These are phyloP conservation scores for Thalia dealbata DNA, from an alignment of 176 grass and related monocot species.

Conservation along the genomic window DNA sequence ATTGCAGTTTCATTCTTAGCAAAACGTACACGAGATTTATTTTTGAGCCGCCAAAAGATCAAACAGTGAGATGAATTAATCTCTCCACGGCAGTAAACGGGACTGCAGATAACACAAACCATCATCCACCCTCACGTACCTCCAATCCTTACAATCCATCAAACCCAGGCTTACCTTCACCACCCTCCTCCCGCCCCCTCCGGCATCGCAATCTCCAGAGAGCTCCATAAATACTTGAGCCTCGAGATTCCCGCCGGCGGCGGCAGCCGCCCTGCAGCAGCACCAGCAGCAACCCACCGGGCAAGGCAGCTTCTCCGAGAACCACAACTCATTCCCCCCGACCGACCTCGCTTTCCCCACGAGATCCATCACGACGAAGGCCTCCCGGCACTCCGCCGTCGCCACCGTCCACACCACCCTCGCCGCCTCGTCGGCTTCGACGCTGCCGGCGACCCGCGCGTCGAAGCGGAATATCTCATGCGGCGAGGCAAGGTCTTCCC, in stretches of 20 bases:
- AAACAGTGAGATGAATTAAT: not conserved
- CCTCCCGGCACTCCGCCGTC: constrained; percentile 23
- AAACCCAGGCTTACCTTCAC: constrained; percentile 54
- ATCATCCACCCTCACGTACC: constrained; percentile 48
- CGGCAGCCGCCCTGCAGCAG: constrained; percentile 6
- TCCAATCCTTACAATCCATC: constrained; percentile 34
- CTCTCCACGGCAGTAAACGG: constrained; percentile 27
- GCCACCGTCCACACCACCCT: constrained; percentile 49
- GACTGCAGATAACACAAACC: constrained; percentile 61
- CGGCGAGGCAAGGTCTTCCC: not conserved
- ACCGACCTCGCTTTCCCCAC: constrained; percentile 32
- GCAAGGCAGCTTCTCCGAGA: constrained; percentile 32
- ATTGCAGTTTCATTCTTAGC: no score
- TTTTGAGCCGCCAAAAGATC: no score
- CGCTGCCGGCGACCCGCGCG: constrained; percentile 24
- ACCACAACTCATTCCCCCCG: constrained; percentile 29
- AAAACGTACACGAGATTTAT: no score
- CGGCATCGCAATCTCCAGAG: constrained; percentile 8
- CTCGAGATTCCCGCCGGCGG: constrained; percentile 18
- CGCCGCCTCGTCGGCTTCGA: constrained; percentile 21
- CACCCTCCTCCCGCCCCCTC: constrained; percentile 23
- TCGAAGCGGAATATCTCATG: constrained; percentile 45
- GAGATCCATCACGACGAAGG: constrained; percentile 48
- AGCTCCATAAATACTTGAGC: constrained; percentile 44
- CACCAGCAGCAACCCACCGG: constrained; percentile 33